Conservation (phyloP, 805 yeast species). For the Starmerella geochares region DNA sequence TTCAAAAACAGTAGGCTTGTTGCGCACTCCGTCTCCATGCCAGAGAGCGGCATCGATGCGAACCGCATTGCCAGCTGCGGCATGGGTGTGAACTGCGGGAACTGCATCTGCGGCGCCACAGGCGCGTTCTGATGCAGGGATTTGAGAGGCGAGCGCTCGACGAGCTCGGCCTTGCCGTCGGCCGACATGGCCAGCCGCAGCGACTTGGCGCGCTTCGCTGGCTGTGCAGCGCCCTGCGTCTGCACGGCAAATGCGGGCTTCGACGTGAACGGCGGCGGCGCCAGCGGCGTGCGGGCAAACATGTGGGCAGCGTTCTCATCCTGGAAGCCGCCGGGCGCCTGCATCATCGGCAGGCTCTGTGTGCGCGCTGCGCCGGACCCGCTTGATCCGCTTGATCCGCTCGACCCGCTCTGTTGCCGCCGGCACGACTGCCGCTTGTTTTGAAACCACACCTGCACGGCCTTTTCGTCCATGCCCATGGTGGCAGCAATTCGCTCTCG, state of each 20-base stretch:
- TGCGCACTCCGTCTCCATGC: conserved; percentile 30
- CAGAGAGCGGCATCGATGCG: conserved; percentile 22
- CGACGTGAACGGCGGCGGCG: neutral
- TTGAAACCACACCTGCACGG: conserved; percentile 98
- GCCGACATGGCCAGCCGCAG: conserved; percentile 32
- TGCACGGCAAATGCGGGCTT: conserved; percentile 3
- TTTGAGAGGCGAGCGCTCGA: conserved; percentile 27
- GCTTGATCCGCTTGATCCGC: neutral
- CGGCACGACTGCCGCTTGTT: conserved; percentile 75
- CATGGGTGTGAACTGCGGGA: conserved; percentile 9
- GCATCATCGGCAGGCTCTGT: conserved; percentile 13
- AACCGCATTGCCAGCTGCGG: conserved; percentile 13
- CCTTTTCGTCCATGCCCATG: conserved; percentile 92
- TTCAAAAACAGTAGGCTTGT: conserved; percentile 30
- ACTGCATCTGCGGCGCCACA: neutral
- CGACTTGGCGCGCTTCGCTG: conserved; percentile 20
- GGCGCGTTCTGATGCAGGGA: conserved; percentile 12
- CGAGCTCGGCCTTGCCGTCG: conserved; percentile 35
- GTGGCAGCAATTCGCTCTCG: conserved; percentile 67
- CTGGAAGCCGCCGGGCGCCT: conserved; percentile 3
- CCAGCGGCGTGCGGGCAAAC: neutral
- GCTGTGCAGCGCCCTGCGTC: conserved; percentile 5
- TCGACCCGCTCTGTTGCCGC: conserved; percentile 21
- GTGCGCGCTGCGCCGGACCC: conserved; percentile 13
- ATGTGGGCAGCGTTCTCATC: conserved; percentile 15